Conservation (phyloP, 1,284 basidiomycete species). For the Trametes versicolor region DNA sequence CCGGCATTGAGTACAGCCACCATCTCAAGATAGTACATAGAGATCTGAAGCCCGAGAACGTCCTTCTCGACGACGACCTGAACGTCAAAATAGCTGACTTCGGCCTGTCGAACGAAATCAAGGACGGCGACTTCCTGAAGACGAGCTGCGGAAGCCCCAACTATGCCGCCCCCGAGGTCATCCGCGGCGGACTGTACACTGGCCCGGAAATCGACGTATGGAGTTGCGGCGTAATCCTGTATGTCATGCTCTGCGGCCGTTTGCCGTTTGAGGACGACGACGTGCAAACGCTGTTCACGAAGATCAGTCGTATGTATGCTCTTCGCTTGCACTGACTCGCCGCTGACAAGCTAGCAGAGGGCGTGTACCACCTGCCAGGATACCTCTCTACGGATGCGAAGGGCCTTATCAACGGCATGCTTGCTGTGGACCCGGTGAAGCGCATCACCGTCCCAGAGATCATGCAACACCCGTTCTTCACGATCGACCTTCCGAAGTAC, state of each 20-base stretch:
- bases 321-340: slow-evolving; percentile 2
- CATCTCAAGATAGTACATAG: slow-evolving; percentile 95
- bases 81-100: slow-evolving; percentile 98
- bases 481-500: slow-evolving; percentile 85
- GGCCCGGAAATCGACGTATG: slow-evolving; percentile 98
- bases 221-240: slow-evolving; percentile 95
- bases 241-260: slow-evolving; percentile 93
- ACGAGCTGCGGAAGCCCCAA: slow-evolving; percentile 97
- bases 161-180: slow-evolving; percentile 96
- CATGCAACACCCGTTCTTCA: slow-evolving; percentile 89
- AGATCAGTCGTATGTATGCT: slow-evolving; percentile 83
- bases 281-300: slow-evolving; percentile 90
- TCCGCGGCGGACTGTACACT: slow-evolving; percentile 91
- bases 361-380: slow-evolving; percentile 84
- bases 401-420: slow-evolving; percentile 85
- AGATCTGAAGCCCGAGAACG: slow-evolving; percentile 95
- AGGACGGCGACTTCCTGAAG: slow-evolving; percentile 93
- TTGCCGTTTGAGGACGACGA: slow-evolving; percentile 97
- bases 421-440: slow-evolving; percentile 91
- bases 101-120: slow-evolving; percentile 93
- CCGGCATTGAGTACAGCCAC: slow-evolving; percentile 95
- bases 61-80: slow-evolving; percentile 79
- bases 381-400: slow-evolving; percentile 83
- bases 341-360: slow-evolving; percentile 61
- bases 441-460: slow-evolving; percentile 94